Evolutionary conservation across 2,329 filamentous ascomycete species (phyloP).

Genomic region (Aspergillus caelatus): DNA sequence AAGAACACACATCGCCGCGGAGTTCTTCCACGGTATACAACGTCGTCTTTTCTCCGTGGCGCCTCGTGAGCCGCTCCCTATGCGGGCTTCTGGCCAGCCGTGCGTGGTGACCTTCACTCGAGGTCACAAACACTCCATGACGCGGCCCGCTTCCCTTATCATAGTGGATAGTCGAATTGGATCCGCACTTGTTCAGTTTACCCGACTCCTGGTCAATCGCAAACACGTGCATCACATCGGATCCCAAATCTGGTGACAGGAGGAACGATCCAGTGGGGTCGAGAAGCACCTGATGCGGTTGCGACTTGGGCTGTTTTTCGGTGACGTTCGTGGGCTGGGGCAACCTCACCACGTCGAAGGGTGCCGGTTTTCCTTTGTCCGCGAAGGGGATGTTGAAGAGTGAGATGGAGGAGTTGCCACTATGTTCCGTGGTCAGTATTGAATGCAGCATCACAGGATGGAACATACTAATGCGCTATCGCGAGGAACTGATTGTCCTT

Average conservation of each 20-base stretch:
- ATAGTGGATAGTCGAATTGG: conserved; percentile 30
- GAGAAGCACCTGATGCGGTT: conserved; percentile 66
- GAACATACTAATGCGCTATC: conserved; percentile 43
- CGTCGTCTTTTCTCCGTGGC: conserved; percentile 17
- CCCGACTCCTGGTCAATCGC: conserved; percentile 50
- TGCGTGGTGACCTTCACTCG: conserved; percentile 11
- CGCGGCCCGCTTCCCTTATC: conserved; percentile 57
- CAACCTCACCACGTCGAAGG: conserved; percentile 48
- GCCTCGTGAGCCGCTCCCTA: neutral
- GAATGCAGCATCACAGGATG: neutral
- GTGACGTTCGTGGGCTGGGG: conserved; percentile 36
- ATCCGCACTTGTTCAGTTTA: conserved; percentile 51
- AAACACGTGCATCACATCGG: conserved; percentile 65
- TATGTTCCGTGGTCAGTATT: conserved; percentile 17
- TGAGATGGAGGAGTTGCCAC: conserved; percentile 35
- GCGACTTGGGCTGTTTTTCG: conserved; percentile 56
- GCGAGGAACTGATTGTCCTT: conserved; percentile 32
- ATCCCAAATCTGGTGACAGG: conserved; percentile 67
- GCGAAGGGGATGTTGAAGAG: conserved; percentile 35
- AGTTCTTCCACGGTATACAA: conserved; percentile 62
- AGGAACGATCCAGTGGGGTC: conserved; percentile 68
- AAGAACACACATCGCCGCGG: conserved; percentile 54
- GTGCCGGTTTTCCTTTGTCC: neutral
- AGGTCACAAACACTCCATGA: conserved; percentile 61
- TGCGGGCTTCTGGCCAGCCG: conserved; percentile 14